phyloP scores from a whole-genome alignment of 225 moss, liverwort and hornwort species.

The Lunularia cruciata region DNA sequence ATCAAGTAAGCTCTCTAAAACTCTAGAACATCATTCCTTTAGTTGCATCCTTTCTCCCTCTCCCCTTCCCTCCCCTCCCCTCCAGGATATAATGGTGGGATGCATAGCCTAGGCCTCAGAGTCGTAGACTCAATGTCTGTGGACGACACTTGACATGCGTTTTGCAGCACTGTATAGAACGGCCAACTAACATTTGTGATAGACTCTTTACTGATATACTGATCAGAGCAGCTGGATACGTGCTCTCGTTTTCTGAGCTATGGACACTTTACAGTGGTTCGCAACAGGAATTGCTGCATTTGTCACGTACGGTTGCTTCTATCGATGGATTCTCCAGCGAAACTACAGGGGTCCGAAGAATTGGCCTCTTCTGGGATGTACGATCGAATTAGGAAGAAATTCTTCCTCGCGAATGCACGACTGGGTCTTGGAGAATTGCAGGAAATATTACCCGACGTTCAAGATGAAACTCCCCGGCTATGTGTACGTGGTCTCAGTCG shows the following conservation, averaged over 20 bases:
- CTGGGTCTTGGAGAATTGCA: conserved; percentile 14
- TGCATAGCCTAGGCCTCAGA: too few species aligned
- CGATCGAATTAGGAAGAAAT: conserved; percentile 17
- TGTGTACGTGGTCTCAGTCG: conserved; percentile 40
- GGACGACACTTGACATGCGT: too few species aligned
- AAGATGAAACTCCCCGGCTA: not conserved
- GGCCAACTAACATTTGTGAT: too few species aligned
- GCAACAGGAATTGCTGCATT: not conserved
- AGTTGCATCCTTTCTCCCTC: too few species aligned
- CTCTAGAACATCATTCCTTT: too few species aligned
- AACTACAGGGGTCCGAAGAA: conserved; percentile 12
- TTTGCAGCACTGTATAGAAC: too few species aligned
- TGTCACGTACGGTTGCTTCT: not conserved
- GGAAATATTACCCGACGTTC: conserved; percentile 2
- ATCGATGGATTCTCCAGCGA: conserved; percentile 16
- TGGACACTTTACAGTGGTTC: not conserved
- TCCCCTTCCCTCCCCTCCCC: too few species aligned
- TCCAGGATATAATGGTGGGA: too few species aligned
- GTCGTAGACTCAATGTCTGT: too few species aligned
- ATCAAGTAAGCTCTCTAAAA: too few species aligned
- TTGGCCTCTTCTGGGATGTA: conserved; percentile 45
- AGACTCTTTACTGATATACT: too few species aligned
- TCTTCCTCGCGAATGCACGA: conserved; percentile 35
- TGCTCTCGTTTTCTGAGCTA: not conserved
- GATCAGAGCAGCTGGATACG: too few species aligned